Evolutionary conservation across 768 basidiomycete genomes (phyloP).

Genomic region (Infundibulicybe gibba): DNA sequence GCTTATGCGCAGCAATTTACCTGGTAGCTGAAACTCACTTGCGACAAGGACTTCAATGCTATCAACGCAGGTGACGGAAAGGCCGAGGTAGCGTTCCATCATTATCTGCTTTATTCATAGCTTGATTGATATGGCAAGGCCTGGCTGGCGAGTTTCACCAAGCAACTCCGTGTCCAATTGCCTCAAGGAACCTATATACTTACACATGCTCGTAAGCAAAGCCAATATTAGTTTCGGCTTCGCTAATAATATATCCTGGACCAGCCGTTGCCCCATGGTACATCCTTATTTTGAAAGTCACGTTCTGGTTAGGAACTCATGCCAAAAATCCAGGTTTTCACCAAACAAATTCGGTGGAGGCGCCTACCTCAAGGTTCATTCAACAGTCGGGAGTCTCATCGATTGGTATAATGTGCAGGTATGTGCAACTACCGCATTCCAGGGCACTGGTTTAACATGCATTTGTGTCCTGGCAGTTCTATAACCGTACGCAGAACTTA

Average conservation of each 20-base stretch:
- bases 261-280: slow-evolving; percentile 46
- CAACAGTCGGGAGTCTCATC: slow-evolving; percentile 48
- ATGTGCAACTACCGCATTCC: slow-evolving; percentile 1
- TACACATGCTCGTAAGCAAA: slow-evolving; percentile 44
- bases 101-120: not conserved
- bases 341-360: slow-evolving; percentile 36
- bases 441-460: too few relatives aligned
- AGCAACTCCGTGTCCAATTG: slow-evolving; percentile 39
- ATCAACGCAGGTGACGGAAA: slow-evolving; percentile 35
- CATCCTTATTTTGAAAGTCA: not conserved
- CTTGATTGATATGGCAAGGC: slow-evolving; percentile 15
- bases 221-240: slow-evolving; percentile 10
- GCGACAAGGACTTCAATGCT: slow-evolving; percentile 44
- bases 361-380: slow-evolving; percentile 50
- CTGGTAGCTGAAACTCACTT: not conserved
- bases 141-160: slow-evolving; percentile 51
- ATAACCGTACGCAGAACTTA: slow-evolving; percentile 21
- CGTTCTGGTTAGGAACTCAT: not conserved
- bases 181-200: slow-evolving; percentile 45
- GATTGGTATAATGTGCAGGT: slow-evolving; percentile 62
- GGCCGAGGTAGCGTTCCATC: slow-evolving; percentile 33
- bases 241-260: too few relatives aligned
- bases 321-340: slow-evolving; percentile 29
- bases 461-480: slow-evolving; percentile 19
- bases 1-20: slow-evolving; percentile 1